phyloP scores from a whole-genome alignment of 768 basidiomycete species.

The Phanerochaete sordida region DNA sequence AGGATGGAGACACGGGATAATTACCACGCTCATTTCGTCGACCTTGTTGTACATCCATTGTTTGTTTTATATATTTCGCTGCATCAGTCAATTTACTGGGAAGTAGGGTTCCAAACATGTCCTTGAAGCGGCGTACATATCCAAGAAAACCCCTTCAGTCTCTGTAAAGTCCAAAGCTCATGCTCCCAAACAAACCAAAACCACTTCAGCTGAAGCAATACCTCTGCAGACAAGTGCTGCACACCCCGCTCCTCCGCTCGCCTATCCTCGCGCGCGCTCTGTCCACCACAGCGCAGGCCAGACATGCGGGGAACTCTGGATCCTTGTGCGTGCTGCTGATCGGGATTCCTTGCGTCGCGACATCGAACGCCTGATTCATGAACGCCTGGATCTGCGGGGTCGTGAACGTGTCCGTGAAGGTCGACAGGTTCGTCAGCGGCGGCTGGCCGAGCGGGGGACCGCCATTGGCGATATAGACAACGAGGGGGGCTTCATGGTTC shows the following conservation, averaged over 20 bases:
- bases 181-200: too few relatives aligned
- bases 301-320: constrained; percentile 54
- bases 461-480: constrained; percentile 60
- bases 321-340: constrained; percentile 34
- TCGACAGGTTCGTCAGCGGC: constrained; percentile 41
- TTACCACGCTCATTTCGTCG: neutral
- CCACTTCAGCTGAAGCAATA: constrained; percentile 27
- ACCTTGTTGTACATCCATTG: neutral
- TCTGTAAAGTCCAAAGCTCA: too few relatives aligned
- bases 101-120: neutral
- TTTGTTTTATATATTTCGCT: neutral
- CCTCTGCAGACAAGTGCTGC: constrained; percentile 25
- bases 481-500: constrained; percentile 37
- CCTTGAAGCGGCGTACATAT: neutral
- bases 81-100: neutral
- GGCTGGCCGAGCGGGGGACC: constrained; percentile 37
- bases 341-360: constrained; percentile 42
- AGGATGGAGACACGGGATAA: constrained; percentile 74
- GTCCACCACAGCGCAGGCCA: constrained; percentile 66
- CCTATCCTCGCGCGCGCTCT: constrained; percentile 20
- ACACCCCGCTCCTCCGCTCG: constrained; percentile 18
- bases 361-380: constrained; percentile 41
- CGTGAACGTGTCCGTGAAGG: constrained; percentile 35
- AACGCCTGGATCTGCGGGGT: constrained; percentile 37
- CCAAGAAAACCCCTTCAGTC: too few relatives aligned